Conservation (phyloP, 345 rosid species). For the Geranium brycei region DNA sequence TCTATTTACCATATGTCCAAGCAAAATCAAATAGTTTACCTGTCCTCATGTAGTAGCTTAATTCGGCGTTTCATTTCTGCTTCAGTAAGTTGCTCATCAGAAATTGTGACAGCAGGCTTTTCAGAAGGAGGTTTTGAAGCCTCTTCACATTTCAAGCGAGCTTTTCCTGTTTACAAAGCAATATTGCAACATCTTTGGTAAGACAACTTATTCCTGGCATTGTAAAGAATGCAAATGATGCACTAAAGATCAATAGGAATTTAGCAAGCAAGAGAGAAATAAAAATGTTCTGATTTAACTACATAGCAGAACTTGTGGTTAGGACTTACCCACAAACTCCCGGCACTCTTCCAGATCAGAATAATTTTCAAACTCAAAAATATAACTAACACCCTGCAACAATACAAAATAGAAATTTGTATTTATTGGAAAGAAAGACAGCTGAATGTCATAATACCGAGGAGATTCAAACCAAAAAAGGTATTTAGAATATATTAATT, state of each 20-base stretch:
- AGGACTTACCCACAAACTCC: slow-evolving; percentile 63
- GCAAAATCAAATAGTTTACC: slow-evolving; percentile 26
- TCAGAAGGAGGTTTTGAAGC: slow-evolving; percentile 29
- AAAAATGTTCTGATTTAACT: neutral
- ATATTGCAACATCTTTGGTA: slow-evolving; percentile 6
- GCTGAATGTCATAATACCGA: neutral
- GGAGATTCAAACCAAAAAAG: neutral
- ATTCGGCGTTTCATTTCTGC: slow-evolving; percentile 60
- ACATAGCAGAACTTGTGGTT: neutral
- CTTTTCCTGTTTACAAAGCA: slow-evolving; percentile 41
- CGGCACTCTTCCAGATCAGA: slow-evolving; percentile 66
- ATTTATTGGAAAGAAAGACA: too few species aligned
- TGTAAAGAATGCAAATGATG: neutral
- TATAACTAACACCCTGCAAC: slow-evolving; percentile 56
- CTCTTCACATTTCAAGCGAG: slow-evolving; percentile 49
- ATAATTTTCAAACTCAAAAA: slow-evolving; percentile 75
- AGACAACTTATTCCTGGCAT: neutral
- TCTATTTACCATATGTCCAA: neutral
- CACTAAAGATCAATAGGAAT: neutral
- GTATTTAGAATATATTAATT: neutral
- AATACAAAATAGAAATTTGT: slow-evolving; percentile 1
- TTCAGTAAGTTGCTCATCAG: slow-evolving; percentile 57
- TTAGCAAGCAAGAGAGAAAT: neutral
- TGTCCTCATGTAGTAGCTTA: slow-evolving; percentile 55
- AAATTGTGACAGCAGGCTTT: slow-evolving; percentile 23